These are phyloP conservation scores for Ganoderma sinense DNA, from an alignment of 1,284 basidiomycete genomes.

Conservation along the genomic window DNA sequence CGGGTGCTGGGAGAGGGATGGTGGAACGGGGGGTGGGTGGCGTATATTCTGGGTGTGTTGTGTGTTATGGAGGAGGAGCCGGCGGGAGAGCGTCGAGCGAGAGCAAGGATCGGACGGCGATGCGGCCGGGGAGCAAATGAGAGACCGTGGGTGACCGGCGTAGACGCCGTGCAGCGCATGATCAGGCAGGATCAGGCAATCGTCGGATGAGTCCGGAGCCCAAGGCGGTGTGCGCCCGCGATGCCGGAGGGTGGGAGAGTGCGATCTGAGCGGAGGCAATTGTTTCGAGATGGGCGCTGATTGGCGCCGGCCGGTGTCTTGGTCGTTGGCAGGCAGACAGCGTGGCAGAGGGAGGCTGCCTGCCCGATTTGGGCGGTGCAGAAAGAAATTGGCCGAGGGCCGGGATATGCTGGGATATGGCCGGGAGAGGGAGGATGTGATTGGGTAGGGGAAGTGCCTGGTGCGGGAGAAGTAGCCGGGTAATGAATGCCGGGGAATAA, in stretches of 20 bases:
- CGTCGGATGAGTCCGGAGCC: constrained; percentile 1
- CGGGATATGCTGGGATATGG: neutral
- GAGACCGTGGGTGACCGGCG: constrained; percentile 25
- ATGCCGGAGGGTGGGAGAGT: neutral
- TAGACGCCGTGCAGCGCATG: constrained; percentile 1
- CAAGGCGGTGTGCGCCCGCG: neutral
- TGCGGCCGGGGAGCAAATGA: constrained; percentile 30
- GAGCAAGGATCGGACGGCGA: neutral
- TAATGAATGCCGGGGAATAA: constrained; percentile 31
- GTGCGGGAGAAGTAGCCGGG: constrained; percentile 29
- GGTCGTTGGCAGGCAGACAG: constrained; percentile 6
- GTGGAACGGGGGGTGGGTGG: too few species aligned
- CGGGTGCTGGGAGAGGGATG: too few species aligned
- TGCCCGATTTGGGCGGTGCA: constrained; percentile 21
- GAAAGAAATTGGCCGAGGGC: constrained; percentile 21
- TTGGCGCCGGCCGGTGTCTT: constrained; percentile 27
- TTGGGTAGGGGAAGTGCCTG: constrained; percentile 12
- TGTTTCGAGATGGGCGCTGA: constrained; percentile 3
- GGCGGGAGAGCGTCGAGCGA: neutral
- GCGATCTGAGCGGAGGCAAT: constrained; percentile 19
- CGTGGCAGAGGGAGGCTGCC: neutral
- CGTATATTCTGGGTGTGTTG: too few species aligned
- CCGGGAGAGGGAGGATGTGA: constrained; percentile 7
- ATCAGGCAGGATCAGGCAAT: neutral
- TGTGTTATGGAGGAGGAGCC: neutral